phyloP scores from a whole-genome alignment of 1,139 yeast species.

The Pichia terricola region DNA sequence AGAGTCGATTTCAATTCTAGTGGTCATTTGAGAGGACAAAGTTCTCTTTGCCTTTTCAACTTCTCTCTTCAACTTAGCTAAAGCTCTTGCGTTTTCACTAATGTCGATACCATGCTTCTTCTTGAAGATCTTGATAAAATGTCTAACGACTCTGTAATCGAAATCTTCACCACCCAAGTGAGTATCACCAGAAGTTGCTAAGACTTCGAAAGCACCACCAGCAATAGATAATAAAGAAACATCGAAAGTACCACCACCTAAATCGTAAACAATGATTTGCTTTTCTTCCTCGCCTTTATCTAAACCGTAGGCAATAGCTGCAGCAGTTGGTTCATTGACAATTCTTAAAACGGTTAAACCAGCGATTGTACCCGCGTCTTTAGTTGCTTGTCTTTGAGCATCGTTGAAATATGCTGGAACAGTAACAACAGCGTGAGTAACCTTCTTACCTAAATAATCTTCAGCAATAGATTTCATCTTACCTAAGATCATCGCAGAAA shows the following conservation, averaged over 20 bases:
- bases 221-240: constrained; percentile 82
- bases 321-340: constrained; percentile 97
- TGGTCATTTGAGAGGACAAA: constrained; percentile 79
- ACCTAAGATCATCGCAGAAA: constrained; percentile 83
- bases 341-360: constrained; percentile 91
- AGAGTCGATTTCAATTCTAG: constrained; percentile 90
- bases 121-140: constrained; percentile 77
- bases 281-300: constrained; percentile 81
- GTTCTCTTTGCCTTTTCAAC: constrained; percentile 97
- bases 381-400: constrained; percentile 97
- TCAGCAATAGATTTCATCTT: constrained; percentile 93
- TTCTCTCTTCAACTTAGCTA: constrained; percentile 88
- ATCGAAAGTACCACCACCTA: constrained; percentile 97
- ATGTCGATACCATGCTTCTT: constrained; percentile 81
- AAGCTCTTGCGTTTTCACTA: constrained; percentile 63
- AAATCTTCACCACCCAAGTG: constrained; percentile 97
- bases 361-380: constrained; percentile 96
- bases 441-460: constrained; percentile 80
- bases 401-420: constrained; percentile 98
- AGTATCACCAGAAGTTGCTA: constrained; percentile 93
- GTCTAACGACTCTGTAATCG: constrained; percentile 80
- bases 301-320: constrained; percentile 95
- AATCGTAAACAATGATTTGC: constrained; percentile 86
- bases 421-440: constrained; percentile 90
- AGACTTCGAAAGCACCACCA: constrained; percentile 90